Percentiles rank a stretch among this genome's conserved stretches.
These are phyloP conservation scores for Aspergillus heteromorphus DNA, from an alignment of 495 filamentous ascomycete species.

Conservation along the genomic window DNA sequence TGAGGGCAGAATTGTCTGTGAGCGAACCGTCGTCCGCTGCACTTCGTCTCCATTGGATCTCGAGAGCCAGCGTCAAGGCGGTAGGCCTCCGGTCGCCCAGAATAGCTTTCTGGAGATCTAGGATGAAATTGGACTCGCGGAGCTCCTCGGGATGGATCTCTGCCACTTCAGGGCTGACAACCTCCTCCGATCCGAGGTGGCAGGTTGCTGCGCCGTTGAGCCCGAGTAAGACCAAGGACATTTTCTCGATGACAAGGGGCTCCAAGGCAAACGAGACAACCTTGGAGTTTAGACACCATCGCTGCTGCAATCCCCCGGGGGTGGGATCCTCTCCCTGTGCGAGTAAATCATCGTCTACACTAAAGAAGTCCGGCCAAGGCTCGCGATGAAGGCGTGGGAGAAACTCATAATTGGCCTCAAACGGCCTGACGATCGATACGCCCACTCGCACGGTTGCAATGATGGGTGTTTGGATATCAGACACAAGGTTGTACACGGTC, in stretches of 20 bases:
- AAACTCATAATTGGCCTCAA: constrained; percentile 85
- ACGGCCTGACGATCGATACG: constrained; percentile 70
- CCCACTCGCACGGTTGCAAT: constrained; percentile 61
- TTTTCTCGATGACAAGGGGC: constrained; percentile 58
- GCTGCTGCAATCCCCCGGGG: constrained; percentile 66
- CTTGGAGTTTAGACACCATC: constrained; percentile 69
- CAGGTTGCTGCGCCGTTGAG: constrained; percentile 51
- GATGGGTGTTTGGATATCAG: constrained; percentile 79
- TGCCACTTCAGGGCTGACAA: constrained; percentile 25
- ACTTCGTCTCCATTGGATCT: constrained; percentile 68
- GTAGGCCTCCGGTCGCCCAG: constrained; percentile 75
- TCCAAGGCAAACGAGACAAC: constrained; percentile 72
- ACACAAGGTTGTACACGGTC: constrained; percentile 68
- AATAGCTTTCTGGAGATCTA: constrained; percentile 64
- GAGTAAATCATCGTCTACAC: constrained; percentile 37
- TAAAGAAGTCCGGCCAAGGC: constrained; percentile 83
- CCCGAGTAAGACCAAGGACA: constrained; percentile 52
- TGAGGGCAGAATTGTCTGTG: constrained; percentile 14
- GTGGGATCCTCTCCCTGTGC: constrained; percentile 19
- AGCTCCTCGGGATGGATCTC: constrained; percentile 58
- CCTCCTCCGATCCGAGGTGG: constrained; percentile 34
- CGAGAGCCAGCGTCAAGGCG: constrained; percentile 66
- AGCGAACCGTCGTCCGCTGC: constrained; percentile 11
- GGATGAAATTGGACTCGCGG: constrained; percentile 61
- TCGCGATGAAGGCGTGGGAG: constrained; percentile 68